Evolutionary conservation across 495 filamentous ascomycete genomes (phyloP).

Genomic region (Stereocaulon alpinum): DNA sequence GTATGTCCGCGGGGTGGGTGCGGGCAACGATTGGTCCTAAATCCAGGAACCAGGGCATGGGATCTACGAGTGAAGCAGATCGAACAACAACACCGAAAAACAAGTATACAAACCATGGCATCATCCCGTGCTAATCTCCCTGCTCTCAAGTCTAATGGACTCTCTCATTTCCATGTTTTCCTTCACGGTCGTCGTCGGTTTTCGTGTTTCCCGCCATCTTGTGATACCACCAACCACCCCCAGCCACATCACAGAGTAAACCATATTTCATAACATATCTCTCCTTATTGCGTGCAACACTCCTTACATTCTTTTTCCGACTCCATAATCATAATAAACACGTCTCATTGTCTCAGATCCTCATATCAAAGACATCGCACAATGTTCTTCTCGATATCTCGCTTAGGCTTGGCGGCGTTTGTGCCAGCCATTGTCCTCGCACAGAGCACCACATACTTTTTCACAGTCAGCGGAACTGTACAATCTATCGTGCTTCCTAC

Average conservation of each 20-base stretch:
- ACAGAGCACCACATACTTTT: constrained; percentile 15
- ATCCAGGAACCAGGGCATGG: background rate
- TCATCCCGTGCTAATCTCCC: background rate
- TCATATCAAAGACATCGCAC: background rate
- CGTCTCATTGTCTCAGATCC: background rate
- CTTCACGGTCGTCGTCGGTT: background rate
- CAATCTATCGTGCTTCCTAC: constrained; percentile 16
- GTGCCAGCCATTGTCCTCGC: constrained; percentile 15
- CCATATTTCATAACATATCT: constrained; percentile 11
- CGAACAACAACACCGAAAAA: background rate
- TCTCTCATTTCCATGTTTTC: background rate
- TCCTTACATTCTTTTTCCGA: constrained; percentile 8
- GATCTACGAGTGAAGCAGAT: background rate
- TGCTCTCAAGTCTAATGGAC: too few relatives aligned
- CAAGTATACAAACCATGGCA: background rate
- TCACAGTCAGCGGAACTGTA: constrained; percentile 13
- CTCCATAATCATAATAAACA: background rate
- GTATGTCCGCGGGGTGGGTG: background rate
- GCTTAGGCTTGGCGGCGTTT: constrained; percentile 13
- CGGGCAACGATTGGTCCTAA: background rate
- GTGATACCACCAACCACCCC: constrained; percentile 4
- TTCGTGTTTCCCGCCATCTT: constrained; percentile 12
- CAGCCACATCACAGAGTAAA: constrained; percentile 13
- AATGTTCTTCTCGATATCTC: constrained; percentile 19
- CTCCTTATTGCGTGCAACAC: background rate